A percentile compares a stretch with the other conserved stretches of the same genome.
phyloP scores from a whole-genome alignment of 2,329 filamentous ascomycete species.

The Rhynchosporium agropyri region DNA sequence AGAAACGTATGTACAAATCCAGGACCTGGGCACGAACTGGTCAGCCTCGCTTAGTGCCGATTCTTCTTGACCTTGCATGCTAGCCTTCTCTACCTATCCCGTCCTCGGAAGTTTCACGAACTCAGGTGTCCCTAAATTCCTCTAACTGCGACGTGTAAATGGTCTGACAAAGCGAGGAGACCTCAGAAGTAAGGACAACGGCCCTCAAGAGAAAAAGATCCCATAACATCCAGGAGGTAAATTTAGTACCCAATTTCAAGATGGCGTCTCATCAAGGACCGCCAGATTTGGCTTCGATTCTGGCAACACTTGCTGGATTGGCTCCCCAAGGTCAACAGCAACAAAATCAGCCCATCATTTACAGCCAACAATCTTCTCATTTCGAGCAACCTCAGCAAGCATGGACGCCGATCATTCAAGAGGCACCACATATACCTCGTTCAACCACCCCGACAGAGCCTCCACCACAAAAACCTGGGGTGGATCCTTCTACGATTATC shows the following conservation, averaged over 20 bases:
- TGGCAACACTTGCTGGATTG: constrained; percentile 39
- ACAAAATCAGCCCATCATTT: constrained; percentile 18
- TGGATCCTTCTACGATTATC: constrained; percentile 51
- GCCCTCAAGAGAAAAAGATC: neutral
- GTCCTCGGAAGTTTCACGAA: too few species aligned
- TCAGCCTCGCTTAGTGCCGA: too few species aligned
- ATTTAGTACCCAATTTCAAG: constrained; percentile 1
- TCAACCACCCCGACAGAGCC: constrained; percentile 23
- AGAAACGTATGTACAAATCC: too few species aligned
- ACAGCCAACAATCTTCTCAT: constrained; percentile 16
- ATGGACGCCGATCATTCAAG: constrained; percentile 11
- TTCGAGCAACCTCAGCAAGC: constrained; percentile 14
- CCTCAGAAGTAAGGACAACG: neutral
- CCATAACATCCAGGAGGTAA: neutral
- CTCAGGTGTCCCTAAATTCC: too few species aligned
- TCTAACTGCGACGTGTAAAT: too few species aligned
- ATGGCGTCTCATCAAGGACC: constrained; percentile 34
- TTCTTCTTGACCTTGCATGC: too few species aligned
- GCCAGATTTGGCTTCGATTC: constrained; percentile 42
- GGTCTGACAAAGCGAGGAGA: neutral
- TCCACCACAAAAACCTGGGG: constrained; percentile 25
- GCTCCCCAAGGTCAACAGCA: constrained; percentile 30
- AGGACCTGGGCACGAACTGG: too few species aligned
- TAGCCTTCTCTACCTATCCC: too few species aligned
- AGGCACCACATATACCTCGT: constrained; percentile 8